A percentile compares a stretch with the other conserved stretches of the same genome.
Conservation (phyloP, 2,329 filamentous ascomycete species). For the Botryotinia narcissicola region DNA sequence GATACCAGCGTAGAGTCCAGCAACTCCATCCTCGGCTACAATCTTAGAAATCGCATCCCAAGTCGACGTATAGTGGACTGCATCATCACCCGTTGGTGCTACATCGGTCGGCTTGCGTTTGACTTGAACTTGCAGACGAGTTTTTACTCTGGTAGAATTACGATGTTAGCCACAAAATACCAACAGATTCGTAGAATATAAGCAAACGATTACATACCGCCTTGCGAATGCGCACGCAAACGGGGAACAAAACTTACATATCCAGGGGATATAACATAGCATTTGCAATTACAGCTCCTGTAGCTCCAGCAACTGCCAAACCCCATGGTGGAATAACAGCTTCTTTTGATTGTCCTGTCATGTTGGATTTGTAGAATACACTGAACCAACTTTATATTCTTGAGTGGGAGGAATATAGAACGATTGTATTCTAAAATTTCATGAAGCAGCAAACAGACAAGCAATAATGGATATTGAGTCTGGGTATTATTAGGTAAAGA, state of each 20-base stretch:
- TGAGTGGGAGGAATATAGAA: neutral
- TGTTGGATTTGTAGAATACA: conserved; percentile 16
- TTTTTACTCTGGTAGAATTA: conserved; percentile 73
- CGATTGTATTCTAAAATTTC: neutral
- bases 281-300: conserved; percentile 91
- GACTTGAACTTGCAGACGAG: conserved; percentile 90
- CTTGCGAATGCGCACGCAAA: conserved; percentile 14
- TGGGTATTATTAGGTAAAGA: conserved; percentile 6
- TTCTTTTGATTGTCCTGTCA: conserved; percentile 39
- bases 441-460: conserved; percentile 10
- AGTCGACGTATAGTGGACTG: conserved; percentile 80
- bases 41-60: conserved; percentile 88
- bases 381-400: neutral
- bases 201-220: conserved; percentile 14
- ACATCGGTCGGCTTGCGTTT: conserved; percentile 55
- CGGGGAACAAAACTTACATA: conserved; percentile 62
- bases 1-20: conserved; percentile 87
- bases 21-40: conserved; percentile 71
- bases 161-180: conserved; percentile 9
- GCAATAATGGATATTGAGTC: neutral
- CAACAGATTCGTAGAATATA: conserved; percentile 10
- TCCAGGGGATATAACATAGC: conserved; percentile 94
- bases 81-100: conserved; percentile 45
- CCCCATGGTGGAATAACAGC: conserved; percentile 79
- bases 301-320: conserved; percentile 84